Percentiles rank a stretch among this genome's conserved stretches.
phyloP scores from a whole-genome alignment of 1,139 yeast genomes.

The Sugiyamaella castrensis region DNA sequence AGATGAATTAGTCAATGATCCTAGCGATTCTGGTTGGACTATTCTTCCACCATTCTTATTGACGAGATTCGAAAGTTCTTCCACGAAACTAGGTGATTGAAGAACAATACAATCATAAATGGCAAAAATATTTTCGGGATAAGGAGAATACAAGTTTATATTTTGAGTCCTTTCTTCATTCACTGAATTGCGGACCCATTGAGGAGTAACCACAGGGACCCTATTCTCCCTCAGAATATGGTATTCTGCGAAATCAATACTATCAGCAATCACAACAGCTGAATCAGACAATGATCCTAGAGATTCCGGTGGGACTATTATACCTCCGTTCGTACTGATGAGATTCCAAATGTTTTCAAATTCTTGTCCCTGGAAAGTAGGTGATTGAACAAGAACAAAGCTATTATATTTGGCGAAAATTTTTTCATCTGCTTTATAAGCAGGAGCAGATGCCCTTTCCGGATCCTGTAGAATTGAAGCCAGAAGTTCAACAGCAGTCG shows the following conservation, averaged over 20 bases:
- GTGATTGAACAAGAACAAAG: constrained; percentile 10
- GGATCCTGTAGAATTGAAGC: constrained; percentile 74
- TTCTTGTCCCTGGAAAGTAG: constrained; percentile 11
- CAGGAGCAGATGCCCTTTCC: constrained; percentile 47
- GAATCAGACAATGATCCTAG: constrained; percentile 10
- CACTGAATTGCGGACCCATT: constrained; percentile 60
- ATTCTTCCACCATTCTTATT: constrained; percentile 12
- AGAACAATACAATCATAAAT: too few species aligned
- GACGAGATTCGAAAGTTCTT: constrained; percentile 13
- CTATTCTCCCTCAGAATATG: constrained; percentile 48
- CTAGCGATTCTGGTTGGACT: constrained; percentile 4
- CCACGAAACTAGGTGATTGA: constrained; percentile 12
- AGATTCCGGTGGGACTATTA: neutral
- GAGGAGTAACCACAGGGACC: constrained; percentile 66
- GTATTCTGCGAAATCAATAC: constrained; percentile 56
- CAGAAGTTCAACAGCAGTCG: constrained; percentile 80
- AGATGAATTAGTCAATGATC: constrained; percentile 25
- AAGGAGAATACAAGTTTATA: constrained; percentile 56
- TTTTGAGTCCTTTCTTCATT: constrained; percentile 47
- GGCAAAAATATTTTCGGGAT: too few species aligned
- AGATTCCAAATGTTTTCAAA: constrained; percentile 10
- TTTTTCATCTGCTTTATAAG: constrained; percentile 24
- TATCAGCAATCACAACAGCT: constrained; percentile 56
- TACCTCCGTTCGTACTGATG: constrained; percentile 15
- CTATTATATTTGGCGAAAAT: constrained; percentile 5